Conservation (phyloP, 495 filamentous ascomycete species). For the Pyrenula aspistea region DNA sequence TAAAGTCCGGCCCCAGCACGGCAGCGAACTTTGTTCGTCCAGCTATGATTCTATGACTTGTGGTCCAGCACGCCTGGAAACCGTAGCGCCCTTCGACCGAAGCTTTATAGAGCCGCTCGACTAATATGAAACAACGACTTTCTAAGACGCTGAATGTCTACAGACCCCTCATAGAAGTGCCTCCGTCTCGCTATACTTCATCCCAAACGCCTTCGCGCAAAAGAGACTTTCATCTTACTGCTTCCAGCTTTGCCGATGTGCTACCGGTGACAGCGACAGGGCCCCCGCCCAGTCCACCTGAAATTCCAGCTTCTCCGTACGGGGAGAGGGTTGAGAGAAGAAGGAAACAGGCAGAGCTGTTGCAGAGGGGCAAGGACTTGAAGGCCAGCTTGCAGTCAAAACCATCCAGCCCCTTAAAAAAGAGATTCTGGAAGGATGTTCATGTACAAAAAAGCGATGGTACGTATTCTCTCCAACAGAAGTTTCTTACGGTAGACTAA, state of each 20-base stretch:
- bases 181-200: too few relatives aligned
- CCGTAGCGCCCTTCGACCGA: too few relatives aligned
- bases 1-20: too few relatives aligned
- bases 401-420: slow-evolving; percentile 37
- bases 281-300: slow-evolving; percentile 40
- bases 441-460: slow-evolving; percentile 39
- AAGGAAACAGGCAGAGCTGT: slow-evolving; percentile 39
- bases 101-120: too few relatives aligned
- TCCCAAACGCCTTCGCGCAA: too few relatives aligned
- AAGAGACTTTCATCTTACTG: not conserved
- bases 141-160: too few relatives aligned
- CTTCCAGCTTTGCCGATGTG: not conserved
- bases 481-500: too few relatives aligned
- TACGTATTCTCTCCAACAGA: slow-evolving; percentile 23
- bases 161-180: too few relatives aligned
- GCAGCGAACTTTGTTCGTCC: too few relatives aligned
- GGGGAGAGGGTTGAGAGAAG: slow-evolving; percentile 38
- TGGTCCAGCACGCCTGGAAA: too few relatives aligned
- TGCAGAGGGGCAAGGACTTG: slow-evolving; percentile 33
- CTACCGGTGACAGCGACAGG: not conserved
- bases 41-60: too few relatives aligned
- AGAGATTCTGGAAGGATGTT: slow-evolving; percentile 79
- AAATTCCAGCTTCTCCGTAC: slow-evolving; percentile 52
- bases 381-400: slow-evolving; percentile 20
- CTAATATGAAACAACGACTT: too few relatives aligned